Evolutionary conservation across 257 asterid species (phyloP), one percentile per base, ranked within the genome.

Genomic region (Cynanchum wilfordii): DNA sequence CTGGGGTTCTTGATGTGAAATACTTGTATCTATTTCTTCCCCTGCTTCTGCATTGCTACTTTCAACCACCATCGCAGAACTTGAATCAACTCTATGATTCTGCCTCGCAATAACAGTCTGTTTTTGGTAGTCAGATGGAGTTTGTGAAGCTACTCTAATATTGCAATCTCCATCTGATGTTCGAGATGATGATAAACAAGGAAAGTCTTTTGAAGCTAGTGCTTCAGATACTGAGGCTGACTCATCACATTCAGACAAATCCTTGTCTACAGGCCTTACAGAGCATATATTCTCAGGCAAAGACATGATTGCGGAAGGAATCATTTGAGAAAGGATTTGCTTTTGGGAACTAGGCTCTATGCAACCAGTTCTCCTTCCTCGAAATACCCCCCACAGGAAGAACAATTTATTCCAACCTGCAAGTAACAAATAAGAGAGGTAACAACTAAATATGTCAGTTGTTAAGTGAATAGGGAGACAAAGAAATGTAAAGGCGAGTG

Each of bases 201-300:
- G 81, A 56, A 83, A 66, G 24, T 82, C 84, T 73, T 79, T 83
- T 72, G 89, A 81, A 80, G 84, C 77, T 71, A 80, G 72, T 74
- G 65, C 74, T 55, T 78, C 84, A 58, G 71, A 68, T 63, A 66
- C 82, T 71, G 81, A 66, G 47, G 76, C 67, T 56, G 47, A 76
- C 59, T 57, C 81, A 67, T 75, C 80, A 65, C 79, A 54, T 38
- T 73, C 73, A 79, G 68, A 70, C 72, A 71, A 64, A 74, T 70
- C 78, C 75, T 80, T 80, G 66, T 83, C 73, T 25, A 68, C 66
- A 77, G 89, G 89, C 81, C 83, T 72, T 56, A 73, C 79, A n/a
- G 86, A 77, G 86, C 85, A 85, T 72, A 81, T 71, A 74, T 84
- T 83, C 74, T 83, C 86, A 72, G 96, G 85, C 79, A 86, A 71